phyloP scores from a whole-genome alignment of 805 yeast genomes.

The Komagataella pastoris region DNA sequence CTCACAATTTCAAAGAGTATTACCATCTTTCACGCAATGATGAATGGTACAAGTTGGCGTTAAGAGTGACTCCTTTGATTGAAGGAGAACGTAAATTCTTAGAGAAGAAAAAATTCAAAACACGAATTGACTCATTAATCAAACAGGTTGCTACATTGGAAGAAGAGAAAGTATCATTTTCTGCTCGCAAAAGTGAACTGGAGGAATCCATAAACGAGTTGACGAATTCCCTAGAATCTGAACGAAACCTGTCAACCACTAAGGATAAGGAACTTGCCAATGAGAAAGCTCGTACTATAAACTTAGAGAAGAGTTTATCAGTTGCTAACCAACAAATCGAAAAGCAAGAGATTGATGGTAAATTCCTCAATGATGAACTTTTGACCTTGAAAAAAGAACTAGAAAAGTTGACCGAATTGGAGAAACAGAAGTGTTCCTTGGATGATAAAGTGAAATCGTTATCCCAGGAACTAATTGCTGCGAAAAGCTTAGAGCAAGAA shows the following conservation, averaged over 20 bases:
- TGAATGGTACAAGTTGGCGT: conserved; percentile 72
- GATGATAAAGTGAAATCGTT: background rate
- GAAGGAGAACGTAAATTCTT: conserved; percentile 33
- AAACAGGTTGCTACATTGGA: conserved; percentile 43
- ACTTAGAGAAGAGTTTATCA: background rate
- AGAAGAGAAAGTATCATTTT: conserved; percentile 7
- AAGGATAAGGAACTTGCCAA: background rate
- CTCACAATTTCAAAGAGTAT: conserved; percentile 39
- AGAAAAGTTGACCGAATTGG: background rate
- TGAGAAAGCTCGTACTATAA: background rate
- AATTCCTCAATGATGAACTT: background rate
- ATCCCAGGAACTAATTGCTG: background rate
- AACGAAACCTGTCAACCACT: background rate
- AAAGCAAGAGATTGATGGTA: background rate
- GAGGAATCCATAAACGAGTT: background rate
- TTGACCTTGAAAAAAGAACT: background rate
- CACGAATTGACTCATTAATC: conserved; percentile 17
- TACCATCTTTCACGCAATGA: conserved; percentile 33
- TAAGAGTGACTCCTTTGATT: conserved; percentile 63
- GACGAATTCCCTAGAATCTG: background rate
- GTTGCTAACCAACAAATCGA: background rate
- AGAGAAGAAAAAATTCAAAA: conserved; percentile 31
- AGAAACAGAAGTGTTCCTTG: background rate
- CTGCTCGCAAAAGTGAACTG: background rate
- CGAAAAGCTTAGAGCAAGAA: background rate